These are phyloP conservation scores for Claviceps arundinis DNA, from an alignment of 2,329 filamentous ascomycete species.

Conservation along the genomic window DNA sequence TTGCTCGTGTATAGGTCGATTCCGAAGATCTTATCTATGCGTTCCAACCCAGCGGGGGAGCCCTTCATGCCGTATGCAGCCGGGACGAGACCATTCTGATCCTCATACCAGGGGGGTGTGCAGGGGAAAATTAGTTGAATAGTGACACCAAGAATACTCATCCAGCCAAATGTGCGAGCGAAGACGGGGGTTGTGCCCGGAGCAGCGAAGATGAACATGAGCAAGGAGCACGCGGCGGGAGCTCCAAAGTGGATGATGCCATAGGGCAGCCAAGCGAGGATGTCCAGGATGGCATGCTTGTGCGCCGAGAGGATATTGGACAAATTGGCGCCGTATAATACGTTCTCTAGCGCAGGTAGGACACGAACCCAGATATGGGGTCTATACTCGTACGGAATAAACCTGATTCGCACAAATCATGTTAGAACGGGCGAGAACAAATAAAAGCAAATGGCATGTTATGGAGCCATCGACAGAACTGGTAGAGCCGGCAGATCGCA, in stretches of 20 bases:
- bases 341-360: slow-evolving; percentile 86
- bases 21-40: slow-evolving; percentile 80
- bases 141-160: slow-evolving; percentile 76
- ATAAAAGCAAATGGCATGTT: no score
- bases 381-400: slow-evolving; percentile 77
- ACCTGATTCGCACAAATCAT: slow-evolving; percentile 36
- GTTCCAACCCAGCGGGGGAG: slow-evolving; percentile 76
- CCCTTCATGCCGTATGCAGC: slow-evolving; percentile 87
- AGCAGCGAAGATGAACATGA: slow-evolving; percentile 81
- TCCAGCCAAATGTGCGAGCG: slow-evolving; percentile 78
- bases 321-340: slow-evolving; percentile 88
- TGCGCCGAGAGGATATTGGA: slow-evolving; percentile 92
- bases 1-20: slow-evolving; percentile 86
- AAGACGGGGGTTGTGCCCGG: slow-evolving; percentile 77
- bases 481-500: no score
- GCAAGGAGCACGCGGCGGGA: slow-evolving; percentile 61
- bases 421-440: not conserved
- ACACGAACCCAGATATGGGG: slow-evolving; percentile 94
- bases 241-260: slow-evolving; percentile 82
- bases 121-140: slow-evolving; percentile 88
- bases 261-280: slow-evolving; percentile 88
- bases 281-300: slow-evolving; percentile 68
- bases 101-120: slow-evolving; percentile 95
- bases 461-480: no score
- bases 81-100: slow-evolving; percentile 76